phyloP scores from a whole-genome alignment of 176 grass and related monocot genomes.

The Zoysia japonica region DNA sequence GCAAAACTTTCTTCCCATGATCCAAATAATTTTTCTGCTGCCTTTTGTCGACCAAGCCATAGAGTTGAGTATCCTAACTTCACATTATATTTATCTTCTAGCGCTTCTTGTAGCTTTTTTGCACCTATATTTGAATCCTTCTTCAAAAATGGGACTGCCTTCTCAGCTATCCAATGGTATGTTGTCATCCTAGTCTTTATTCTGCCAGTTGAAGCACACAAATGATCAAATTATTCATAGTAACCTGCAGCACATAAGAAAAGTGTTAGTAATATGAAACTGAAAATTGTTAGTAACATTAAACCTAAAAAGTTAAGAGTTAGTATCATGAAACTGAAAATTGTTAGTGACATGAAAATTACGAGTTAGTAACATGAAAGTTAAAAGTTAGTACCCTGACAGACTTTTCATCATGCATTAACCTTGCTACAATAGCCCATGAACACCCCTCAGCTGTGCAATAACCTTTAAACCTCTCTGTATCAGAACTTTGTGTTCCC shows the following conservation, averaged over 20 bases:
- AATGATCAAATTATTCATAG: neutral
- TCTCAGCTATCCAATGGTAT: neutral
- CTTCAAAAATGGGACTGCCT: neutral
- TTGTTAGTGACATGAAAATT: no score
- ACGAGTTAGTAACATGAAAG: no score
- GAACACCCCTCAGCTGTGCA: neutral
- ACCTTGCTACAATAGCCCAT: conserved; percentile 1
- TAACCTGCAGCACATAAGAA: neutral
- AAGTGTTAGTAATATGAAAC: neutral
- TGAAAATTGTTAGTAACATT: neutral
- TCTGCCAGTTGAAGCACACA: neutral
- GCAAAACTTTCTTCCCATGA: conserved; percentile 9
- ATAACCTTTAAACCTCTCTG: neutral
- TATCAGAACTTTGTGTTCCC: neutral
- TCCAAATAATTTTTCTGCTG: neutral
- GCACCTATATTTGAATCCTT: neutral
- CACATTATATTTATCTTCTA: neutral
- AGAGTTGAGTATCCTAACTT: neutral
- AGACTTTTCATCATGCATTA: neutral
- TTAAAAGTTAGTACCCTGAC: neutral
- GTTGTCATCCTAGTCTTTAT: neutral
- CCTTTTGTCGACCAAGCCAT: neutral
- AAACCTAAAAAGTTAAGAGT: neutral
- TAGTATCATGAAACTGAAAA: no score
- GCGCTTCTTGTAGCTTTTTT: neutral